Conservation (phyloP, 2,329 filamentous ascomycete species). For the Diaporthe sp. region DNA sequence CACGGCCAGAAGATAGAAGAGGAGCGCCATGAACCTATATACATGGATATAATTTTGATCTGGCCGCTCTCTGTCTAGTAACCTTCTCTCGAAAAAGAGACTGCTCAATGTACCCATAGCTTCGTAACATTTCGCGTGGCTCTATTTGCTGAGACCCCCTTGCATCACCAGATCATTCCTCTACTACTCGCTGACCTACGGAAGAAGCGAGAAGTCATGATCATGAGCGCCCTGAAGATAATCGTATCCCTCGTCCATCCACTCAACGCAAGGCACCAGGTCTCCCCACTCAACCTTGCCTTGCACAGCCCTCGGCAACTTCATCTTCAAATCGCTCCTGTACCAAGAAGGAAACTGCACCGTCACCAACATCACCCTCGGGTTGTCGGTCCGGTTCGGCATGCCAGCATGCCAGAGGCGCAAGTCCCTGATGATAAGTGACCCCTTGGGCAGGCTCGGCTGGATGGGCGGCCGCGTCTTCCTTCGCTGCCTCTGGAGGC, state of each 20-base stretch:
- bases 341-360: slow-evolving; percentile 52
- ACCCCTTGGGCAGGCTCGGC: slow-evolving; percentile 53
- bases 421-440: slow-evolving; percentile 57
- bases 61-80: too few relatives aligned
- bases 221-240: slow-evolving; percentile 49
- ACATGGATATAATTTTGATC: too few relatives aligned
- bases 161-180: not conserved
- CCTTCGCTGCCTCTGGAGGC: slow-evolving; percentile 45
- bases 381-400: slow-evolving; percentile 54
- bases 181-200: slow-evolving; percentile 14
- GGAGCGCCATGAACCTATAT: too few relatives aligned
- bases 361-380: slow-evolving; percentile 55
- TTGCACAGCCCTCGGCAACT: slow-evolving; percentile 44
- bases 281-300: slow-evolving; percentile 47
- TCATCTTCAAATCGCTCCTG: slow-evolving; percentile 45
- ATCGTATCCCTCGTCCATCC: slow-evolving; percentile 48
- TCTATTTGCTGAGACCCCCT: too few relatives aligned
- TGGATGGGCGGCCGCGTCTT: slow-evolving; percentile 49
- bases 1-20: too few relatives aligned
- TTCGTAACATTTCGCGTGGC: too few relatives aligned
- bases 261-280: slow-evolving; percentile 48
- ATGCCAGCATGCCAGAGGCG: slow-evolving; percentile 61
- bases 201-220: slow-evolving; percentile 46
- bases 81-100: too few relatives aligned
- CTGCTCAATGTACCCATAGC: too few relatives aligned